Percentiles rank a stretch among this genome's conserved stretches.
Conservation (phyloP, 805 yeast genomes). For the Candida maris region DNA sequence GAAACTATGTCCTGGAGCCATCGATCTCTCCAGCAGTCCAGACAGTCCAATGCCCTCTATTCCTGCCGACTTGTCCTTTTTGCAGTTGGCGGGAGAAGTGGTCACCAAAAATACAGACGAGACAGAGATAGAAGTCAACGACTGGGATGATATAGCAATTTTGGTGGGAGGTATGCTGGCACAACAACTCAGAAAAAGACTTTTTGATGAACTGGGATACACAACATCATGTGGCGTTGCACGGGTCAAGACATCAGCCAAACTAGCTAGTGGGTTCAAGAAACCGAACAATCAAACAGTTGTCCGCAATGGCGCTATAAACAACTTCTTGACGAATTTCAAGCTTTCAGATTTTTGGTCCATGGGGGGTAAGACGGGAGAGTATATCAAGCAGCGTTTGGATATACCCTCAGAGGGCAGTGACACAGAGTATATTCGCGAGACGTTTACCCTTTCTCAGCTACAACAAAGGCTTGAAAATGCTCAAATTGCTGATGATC, state of each 20-base stretch:
- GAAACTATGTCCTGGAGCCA: slow-evolving; percentile 45
- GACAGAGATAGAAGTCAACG: slow-evolving; percentile 26
- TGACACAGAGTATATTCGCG: slow-evolving; percentile 47
- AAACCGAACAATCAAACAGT: slow-evolving; percentile 89
- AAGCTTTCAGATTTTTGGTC: slow-evolving; percentile 79
- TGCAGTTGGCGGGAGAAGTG: slow-evolving; percentile 31
- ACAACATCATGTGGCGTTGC: slow-evolving; percentile 90
- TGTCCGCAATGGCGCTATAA: slow-evolving; percentile 46
- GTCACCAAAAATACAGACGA: slow-evolving; percentile 22
- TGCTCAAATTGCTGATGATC: slow-evolving; percentile 45
- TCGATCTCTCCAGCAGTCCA: slow-evolving; percentile 7
- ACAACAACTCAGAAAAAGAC: slow-evolving; percentile 47
- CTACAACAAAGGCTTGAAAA: slow-evolving; percentile 37
- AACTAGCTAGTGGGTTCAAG: slow-evolving; percentile 77
- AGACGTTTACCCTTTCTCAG: slow-evolving; percentile 40
- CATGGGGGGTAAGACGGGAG: slow-evolving; percentile 87
- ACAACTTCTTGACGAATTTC: slow-evolving; percentile 54
- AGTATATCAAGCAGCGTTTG: slow-evolving; percentile 47
- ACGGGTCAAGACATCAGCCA: slow-evolving; percentile 72
- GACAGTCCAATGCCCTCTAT: slow-evolving; percentile 41
- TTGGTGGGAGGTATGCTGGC: slow-evolving; percentile 64
- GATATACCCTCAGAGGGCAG: slow-evolving; percentile 38
- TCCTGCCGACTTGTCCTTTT: slow-evolving; percentile 34
- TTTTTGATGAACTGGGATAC: slow-evolving; percentile 60
- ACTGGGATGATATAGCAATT: slow-evolving; percentile 82